A percentile compares a stretch with the other conserved stretches of the same genome.
Conservation (phyloP, 2,329 filamentous ascomycete species). For the Alternaria sp. region DNA sequence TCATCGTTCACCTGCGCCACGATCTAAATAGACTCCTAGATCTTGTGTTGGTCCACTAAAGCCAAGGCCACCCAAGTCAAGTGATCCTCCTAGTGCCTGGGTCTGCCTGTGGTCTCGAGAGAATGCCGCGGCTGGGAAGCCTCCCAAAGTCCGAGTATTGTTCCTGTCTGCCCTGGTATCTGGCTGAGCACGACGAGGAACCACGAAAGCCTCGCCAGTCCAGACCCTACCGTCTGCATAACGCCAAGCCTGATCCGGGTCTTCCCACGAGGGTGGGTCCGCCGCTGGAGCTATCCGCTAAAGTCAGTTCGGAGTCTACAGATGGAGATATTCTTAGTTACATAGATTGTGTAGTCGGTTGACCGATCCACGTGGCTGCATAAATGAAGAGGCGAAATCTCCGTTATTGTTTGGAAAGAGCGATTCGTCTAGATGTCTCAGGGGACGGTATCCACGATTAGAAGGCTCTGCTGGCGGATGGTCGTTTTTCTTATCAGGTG, state of each 20-base stretch:
- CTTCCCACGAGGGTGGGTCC: background rate
- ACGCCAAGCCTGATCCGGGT: conserved; percentile 1
- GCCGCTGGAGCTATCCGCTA: background rate
- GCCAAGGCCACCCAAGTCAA: background rate
- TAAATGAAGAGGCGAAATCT: conserved; percentile 9
- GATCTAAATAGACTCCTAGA: background rate
- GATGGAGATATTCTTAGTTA: background rate
- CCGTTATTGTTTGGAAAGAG: conserved; percentile 9
- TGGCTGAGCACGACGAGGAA: background rate
- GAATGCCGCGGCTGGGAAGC: background rate
- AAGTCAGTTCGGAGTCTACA: background rate
- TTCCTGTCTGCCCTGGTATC: background rate
- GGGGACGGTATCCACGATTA: background rate
- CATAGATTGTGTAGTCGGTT: background rate
- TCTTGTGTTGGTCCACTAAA: background rate
- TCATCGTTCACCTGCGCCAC: background rate
- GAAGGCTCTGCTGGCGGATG: background rate
- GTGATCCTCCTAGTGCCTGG: background rate
- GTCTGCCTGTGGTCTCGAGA: background rate
- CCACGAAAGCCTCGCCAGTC: conserved; percentile 5
- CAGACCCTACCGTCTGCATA: conserved; percentile 2
- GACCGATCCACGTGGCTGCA: background rate
- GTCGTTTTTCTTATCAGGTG: background rate
- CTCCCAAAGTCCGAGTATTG: background rate
- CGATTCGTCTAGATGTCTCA: conserved; percentile 7